Evolutionary conservation across 768 basidiomycete genomes (phyloP).

Genomic region (Lactifluus volemus): DNA sequence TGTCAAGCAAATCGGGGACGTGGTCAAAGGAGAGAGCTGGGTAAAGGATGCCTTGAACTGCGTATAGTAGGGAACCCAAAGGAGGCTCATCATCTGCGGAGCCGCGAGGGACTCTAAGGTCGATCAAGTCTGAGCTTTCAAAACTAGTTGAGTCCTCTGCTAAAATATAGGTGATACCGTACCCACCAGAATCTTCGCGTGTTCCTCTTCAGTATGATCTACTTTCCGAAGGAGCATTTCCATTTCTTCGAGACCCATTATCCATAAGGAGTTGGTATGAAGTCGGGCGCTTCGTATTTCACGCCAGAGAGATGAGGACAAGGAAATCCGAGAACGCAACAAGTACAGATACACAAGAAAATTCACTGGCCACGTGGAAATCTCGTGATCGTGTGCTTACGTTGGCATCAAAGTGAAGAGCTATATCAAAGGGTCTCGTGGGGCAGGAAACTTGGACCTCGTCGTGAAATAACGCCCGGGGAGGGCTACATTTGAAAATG

Average conservation of each 20-base stretch:
- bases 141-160: not conserved
- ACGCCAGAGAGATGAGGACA: not conserved
- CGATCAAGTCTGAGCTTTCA: conserved; percentile 9
- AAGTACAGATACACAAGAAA: not conserved
- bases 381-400: not conserved
- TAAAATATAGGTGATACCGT: not conserved
- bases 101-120: not conserved
- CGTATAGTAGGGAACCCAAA: not conserved
- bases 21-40: conserved; percentile 10
- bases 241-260: conserved; percentile 8
- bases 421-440: no score
- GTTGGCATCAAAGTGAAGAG: no score
- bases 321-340: not conserved
- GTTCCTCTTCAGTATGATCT: conserved; percentile 7
- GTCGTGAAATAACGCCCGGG: not conserved
- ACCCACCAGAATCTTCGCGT: conserved; percentile 8
- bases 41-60: conserved; percentile 6
- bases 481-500: conserved; percentile 23
- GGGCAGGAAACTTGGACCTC: not conserved
- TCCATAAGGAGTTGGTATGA: not conserved
- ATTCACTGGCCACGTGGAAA: not conserved
- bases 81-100: not conserved
- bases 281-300: not conserved
- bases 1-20: conserved; percentile 13
- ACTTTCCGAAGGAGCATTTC: conserved; percentile 5